Base-by-base conservation (phyloP, 2,329 filamentous ascomycete genomes). In the Fusarium sp. region DNA sequence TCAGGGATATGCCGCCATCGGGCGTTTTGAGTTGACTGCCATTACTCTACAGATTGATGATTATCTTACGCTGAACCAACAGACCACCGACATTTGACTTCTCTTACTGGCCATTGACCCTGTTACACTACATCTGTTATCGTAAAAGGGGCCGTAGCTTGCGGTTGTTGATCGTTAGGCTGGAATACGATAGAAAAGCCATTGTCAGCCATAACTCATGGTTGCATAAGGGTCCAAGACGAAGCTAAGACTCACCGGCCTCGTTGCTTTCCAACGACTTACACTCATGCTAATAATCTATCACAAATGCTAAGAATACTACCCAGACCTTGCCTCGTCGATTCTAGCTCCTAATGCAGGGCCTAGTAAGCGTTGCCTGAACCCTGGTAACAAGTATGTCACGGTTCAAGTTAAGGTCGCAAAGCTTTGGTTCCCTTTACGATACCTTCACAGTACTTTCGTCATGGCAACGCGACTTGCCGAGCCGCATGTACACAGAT, bases 391-490 rank as follows among this genome's bases (percentile, higher is more conserved):
- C 17, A 38, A 28, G 39, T 51, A 19, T 65, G 59, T 47, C 38
- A 61, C 57, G 19, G 57, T 66, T 67, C 42, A 26, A 67, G 62
- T 50, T 62, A 63, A 19, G 40, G 60, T 60, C 62, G 53, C 60
- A 43, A 63, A 71, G 57, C 51, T 67, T 71, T 47, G 60, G 58
- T 63, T 39, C 58, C 42, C 49, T 57, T 57, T 55, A 26, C 26
- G 9, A 9, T 26, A 26, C 43, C 57, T 57, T 33, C 53, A 57
- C 26, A 26, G 26, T 7, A n/a, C 45, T 28, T 72, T 73, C 53
- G 69, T 73, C 71, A 72, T 68, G 64, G 71, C 71, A 73, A 73
- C 71, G 62, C 52, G 65, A 57, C 58, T 51, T 55, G 53, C 55
- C 43, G 55, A 69, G 49, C 65, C 56, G 54, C 68, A 61, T 47